These are phyloP conservation scores for Acacia crassicarpa DNA, from an alignment of 306 rosid genomes.

Conservation along the genomic window DNA sequence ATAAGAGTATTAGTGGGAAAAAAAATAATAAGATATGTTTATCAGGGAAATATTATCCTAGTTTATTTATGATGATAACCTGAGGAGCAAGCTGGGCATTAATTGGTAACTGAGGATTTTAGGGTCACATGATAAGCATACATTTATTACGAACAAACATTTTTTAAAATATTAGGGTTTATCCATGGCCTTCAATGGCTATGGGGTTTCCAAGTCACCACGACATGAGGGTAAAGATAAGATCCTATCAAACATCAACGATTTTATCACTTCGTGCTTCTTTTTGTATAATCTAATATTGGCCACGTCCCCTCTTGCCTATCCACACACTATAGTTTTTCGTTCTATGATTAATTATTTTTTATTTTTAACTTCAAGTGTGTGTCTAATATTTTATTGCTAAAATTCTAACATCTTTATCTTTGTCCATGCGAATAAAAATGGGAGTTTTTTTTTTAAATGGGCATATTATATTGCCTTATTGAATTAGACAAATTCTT, in stretches of 20 bases:
- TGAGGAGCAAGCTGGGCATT: background rate
- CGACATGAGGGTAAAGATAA: background rate
- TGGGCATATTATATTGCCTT: background rate
- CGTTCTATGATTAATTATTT: background rate
- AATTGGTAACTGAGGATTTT: background rate
- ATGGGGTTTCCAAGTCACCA: background rate
- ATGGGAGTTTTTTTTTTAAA: background rate
- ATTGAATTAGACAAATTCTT: background rate
- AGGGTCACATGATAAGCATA: background rate
- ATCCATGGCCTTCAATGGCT: slow-evolving; percentile 23
- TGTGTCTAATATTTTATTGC: background rate
- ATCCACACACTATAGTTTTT: background rate
- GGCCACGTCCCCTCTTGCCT: background rate
- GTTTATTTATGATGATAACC: background rate
- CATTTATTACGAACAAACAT: background rate
- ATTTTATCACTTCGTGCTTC: background rate
- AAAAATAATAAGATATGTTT: background rate
- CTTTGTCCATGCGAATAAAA: background rate
- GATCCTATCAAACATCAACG: background rate
- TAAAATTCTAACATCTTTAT: background rate
- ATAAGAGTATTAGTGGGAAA: too few relatives aligned
- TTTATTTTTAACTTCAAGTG: background rate
- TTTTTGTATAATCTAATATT: background rate
- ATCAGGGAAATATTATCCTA: background rate
- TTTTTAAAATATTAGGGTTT: background rate